These are phyloP conservation scores for Penicillium polonicum DNA, from an alignment of 2,329 filamentous ascomycete genomes.

Conservation along the genomic window DNA sequence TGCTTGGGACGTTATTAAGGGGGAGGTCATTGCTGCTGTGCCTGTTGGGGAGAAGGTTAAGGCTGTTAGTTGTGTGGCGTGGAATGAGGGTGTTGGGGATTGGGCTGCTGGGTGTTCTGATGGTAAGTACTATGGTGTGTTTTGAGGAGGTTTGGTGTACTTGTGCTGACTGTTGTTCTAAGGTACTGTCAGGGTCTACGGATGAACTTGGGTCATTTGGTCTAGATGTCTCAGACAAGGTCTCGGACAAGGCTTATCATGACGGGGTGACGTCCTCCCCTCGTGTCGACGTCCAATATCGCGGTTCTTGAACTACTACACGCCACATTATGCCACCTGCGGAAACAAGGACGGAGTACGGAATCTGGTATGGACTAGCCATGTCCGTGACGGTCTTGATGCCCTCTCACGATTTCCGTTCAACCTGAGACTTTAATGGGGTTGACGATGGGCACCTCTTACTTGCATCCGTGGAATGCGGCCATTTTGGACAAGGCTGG, in stretches of 20 bases:
- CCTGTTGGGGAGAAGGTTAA: slow-evolving; percentile 41
- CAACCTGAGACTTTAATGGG: neutral
- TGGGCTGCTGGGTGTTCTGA: slow-evolving; percentile 46
- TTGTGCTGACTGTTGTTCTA: neutral
- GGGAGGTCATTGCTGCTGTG: slow-evolving; percentile 64
- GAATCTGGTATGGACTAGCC: neutral
- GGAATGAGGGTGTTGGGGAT: slow-evolving; percentile 42
- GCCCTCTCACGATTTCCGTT: neutral
- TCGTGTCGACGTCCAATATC: neutral
- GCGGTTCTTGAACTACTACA: neutral
- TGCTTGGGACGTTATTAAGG: slow-evolving; percentile 81
- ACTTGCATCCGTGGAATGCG: neutral
- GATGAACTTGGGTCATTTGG: neutral
- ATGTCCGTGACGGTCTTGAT: neutral
- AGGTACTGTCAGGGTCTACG: slow-evolving; percentile 10
- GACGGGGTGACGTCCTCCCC: neutral
- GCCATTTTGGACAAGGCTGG: neutral
- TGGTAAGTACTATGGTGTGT: slow-evolving; percentile 31
- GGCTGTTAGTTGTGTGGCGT: slow-evolving; percentile 47
- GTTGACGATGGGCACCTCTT: neutral
- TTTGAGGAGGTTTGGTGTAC: neutral
- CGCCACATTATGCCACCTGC: neutral
- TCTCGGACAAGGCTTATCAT: neutral
- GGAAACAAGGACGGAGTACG: neutral
- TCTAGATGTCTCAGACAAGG: neutral